phyloP scores from a whole-genome alignment of 805 yeast species.

The Nakazawaea wickerhamii region DNA sequence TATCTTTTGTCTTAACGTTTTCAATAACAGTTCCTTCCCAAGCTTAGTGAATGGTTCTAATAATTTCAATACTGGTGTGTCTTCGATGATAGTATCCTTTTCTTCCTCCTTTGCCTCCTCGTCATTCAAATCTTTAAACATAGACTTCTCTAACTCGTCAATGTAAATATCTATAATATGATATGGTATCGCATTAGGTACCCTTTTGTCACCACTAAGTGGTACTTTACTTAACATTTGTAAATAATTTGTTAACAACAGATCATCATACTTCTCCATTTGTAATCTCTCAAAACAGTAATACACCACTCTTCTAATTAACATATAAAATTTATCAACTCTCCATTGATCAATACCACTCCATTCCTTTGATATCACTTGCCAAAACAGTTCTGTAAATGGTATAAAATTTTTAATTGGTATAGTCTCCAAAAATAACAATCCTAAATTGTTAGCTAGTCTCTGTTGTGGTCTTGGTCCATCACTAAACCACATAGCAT shows the following conservation, averaged over 20 bases:
- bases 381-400: slow-evolving; percentile 78
- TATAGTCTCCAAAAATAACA: slow-evolving; percentile 38
- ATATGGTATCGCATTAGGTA: slow-evolving; percentile 73
- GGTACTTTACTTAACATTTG: slow-evolving; percentile 39
- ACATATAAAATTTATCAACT: slow-evolving; percentile 77
- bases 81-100: slow-evolving; percentile 26
- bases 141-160: slow-evolving; percentile 74
- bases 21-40: slow-evolving; percentile 42
- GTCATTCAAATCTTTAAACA: slow-evolving; percentile 43
- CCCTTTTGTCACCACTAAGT: slow-evolving; percentile 51
- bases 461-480: slow-evolving; percentile 88
- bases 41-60: slow-evolving; percentile 58
- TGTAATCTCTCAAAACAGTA: slow-evolving; percentile 56
- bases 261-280: slow-evolving; percentile 47
- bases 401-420: slow-evolving; percentile 36
- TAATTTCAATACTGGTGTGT: slow-evolving; percentile 49
- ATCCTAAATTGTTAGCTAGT: slow-evolving; percentile 68
- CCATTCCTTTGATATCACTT: slow-evolving; percentile 77
- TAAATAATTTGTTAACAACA: slow-evolving; percentile 40
- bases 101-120: slow-evolving; percentile 36
- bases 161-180: slow-evolving; percentile 80
- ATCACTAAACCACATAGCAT: slow-evolving; percentile 95
- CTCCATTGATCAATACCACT: slow-evolving; percentile 76
- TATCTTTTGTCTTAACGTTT: slow-evolving; percentile 61
- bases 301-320: slow-evolving; percentile 71